Conservation (phyloP, 805 yeast species). For the Candida ponderosae region DNA sequence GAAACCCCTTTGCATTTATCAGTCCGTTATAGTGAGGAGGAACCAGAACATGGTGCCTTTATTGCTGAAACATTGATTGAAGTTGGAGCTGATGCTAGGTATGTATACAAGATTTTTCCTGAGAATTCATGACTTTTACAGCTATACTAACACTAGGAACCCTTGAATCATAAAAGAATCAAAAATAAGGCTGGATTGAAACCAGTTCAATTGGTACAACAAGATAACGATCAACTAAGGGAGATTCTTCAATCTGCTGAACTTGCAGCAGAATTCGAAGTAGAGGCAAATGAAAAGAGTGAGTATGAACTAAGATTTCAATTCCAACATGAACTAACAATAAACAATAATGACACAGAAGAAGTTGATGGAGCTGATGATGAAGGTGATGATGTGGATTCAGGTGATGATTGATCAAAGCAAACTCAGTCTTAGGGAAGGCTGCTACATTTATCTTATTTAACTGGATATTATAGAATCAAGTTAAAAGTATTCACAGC, state of each 20-base stretch:
- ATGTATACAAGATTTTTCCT: background rate
- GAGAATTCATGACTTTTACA: constrained; percentile 22
- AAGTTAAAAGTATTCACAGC: background rate
- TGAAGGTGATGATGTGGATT: constrained; percentile 27
- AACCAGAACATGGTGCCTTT: constrained; percentile 79
- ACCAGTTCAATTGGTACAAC: constrained; percentile 63
- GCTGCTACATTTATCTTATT: too few relatives aligned
- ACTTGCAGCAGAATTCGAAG: constrained; percentile 44
- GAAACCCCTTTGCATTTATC: constrained; percentile 90
- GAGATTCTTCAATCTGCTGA: constrained; percentile 77
- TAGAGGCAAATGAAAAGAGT: constrained; percentile 26
- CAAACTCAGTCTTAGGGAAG: too few relatives aligned
- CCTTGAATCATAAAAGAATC: constrained; percentile 16
- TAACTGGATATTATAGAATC: too few relatives aligned
- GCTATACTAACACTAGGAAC: constrained; percentile 1
- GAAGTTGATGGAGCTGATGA: constrained; percentile 27
- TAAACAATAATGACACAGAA: constrained; percentile 16
- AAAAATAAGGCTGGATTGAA: constrained; percentile 57
- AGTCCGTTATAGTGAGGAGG: constrained; percentile 65
- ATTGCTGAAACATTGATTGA: constrained; percentile 76
- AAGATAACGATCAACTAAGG: constrained; percentile 46
- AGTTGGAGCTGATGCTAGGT: constrained; percentile 80
- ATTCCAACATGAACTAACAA: constrained; percentile 7
- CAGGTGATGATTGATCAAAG: constrained; percentile 12
- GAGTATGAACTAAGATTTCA: constrained; percentile 11